Percentiles rank a stretch among this genome's conserved stretches.
phyloP scores from a whole-genome alignment of 2,329 filamentous ascomycete species.

The Exutisphaerella laricina region DNA sequence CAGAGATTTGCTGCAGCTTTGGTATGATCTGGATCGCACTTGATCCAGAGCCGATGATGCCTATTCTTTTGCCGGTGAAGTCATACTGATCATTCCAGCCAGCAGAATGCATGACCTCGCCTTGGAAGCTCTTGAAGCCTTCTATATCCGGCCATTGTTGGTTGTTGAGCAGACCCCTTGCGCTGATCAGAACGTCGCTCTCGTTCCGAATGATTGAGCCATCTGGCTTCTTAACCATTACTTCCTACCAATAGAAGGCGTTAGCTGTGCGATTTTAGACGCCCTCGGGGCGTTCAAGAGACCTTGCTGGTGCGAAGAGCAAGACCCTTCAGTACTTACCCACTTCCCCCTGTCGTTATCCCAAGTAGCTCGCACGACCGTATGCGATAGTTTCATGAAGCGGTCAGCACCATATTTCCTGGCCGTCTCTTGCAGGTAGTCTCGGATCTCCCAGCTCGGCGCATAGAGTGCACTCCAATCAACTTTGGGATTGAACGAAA shows the following conservation, averaged over 20 bases:
- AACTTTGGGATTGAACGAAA: conserved; percentile 40
- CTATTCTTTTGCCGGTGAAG: conserved; percentile 34
- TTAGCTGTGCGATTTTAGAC: too few species aligned
- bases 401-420: conserved; percentile 18
- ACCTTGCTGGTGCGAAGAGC: too few species aligned
- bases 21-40: conserved; percentile 40
- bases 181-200: conserved; percentile 19
- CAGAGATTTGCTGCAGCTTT: conserved; percentile 33
- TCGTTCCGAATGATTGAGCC: conserved; percentile 13
- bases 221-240: conserved; percentile 10
- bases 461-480: conserved; percentile 40
- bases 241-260: too few species aligned
- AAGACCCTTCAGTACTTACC: too few species aligned
- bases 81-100: conserved; percentile 33
- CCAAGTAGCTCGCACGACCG: conserved; percentile 16
- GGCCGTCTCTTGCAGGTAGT: conserved; percentile 16
- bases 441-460: conserved; percentile 29
- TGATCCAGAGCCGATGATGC: conserved; percentile 38
- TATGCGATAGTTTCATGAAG: conserved; percentile 30
- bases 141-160: conserved; percentile 31
- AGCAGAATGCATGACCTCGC: conserved; percentile 36
- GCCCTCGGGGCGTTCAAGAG: too few species aligned
- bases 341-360: conserved; percentile 16
- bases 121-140: conserved; percentile 33
- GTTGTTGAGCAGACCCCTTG: conserved; percentile 17